Evolutionary conservation across 208 protist genomes (phyloP), one percentile per base, ranked within the genome.

Genomic region (Angomonas desouzai): DNA sequence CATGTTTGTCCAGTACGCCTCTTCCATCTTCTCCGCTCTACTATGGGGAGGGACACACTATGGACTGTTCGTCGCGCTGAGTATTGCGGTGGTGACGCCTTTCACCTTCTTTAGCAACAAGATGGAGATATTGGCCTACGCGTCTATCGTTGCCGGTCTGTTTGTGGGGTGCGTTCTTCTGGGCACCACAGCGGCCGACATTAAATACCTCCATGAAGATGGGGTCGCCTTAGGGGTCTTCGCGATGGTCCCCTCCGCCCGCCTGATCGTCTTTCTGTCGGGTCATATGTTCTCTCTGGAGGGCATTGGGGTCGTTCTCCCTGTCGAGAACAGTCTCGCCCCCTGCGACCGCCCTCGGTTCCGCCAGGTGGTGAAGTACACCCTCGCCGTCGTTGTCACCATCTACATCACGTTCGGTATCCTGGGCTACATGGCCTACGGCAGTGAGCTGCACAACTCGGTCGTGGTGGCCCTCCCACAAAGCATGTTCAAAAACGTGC

Each of bases 271-370:
- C 10, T 93, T 91, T 66, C 51, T 93, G 10, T 85, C 81, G 2
- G 81, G 83, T 1, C 83, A 93, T 70, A 87, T 89, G 74, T 89
- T 91, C 64, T 80, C 83, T 2, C 68, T 93, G 20, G 83, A 93
- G 68, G 87, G 81, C 27, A 88, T 91, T 57, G 79, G 83, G 18
- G 61, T 89, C 1, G 79, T 93, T 18, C 63, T 93, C 6, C 83
- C 87, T 3, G 83, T 93, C 20, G 77, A 93, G 64, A 91, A 93
- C 70, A 89, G 76, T 66, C 48, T 93, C 11, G 57, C 73, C 20
- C 75, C 77, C 11, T 66, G 70, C 48, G 71, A 85, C 53, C 74
- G 73, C 0, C 68, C 56, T 3, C 55, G 51, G 36, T 91, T 89
- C 66, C 23, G 59, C 0, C 59, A 36, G 6, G 55, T 88, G 29